Evolutionary conservation across 192 early-diverging fungal species (phyloP).

Genomic region (Allomyces macrogynus): DNA sequence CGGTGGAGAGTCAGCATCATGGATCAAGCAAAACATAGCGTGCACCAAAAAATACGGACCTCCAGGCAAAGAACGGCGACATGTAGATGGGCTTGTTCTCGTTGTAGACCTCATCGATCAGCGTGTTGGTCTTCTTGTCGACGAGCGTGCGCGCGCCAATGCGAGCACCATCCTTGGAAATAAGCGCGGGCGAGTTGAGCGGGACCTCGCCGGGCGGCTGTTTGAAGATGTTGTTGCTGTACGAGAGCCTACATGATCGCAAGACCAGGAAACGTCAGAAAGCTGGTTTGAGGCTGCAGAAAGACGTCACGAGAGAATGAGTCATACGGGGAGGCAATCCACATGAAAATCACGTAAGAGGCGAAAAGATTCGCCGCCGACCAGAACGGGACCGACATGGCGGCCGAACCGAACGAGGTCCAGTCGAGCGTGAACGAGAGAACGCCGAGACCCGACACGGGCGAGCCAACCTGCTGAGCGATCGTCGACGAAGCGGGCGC

Average conservation of each 20-base stretch:
- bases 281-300: too few species aligned
- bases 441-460: slow-evolving; percentile 35
- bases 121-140: slow-evolving; percentile 13
- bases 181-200: not conserved
- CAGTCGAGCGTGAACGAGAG: slow-evolving; percentile 55
- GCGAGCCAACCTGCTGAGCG: not conserved
- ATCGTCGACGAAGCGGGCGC: slow-evolving; percentile 7
- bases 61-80: slow-evolving; percentile 43
- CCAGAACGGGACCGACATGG: slow-evolving; percentile 44
- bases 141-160: slow-evolving; percentile 9
- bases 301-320: not conserved
- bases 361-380: slow-evolving; percentile 48
- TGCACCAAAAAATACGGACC: too few species aligned
- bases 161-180: not conserved
- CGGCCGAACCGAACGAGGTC: slow-evolving; percentile 36
- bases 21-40: too few species aligned
- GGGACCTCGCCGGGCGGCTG: not conserved
- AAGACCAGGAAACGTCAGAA: too few species aligned
- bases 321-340: slow-evolving; percentile 36
- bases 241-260: not conserved
- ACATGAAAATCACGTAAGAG: slow-evolving; percentile 51
- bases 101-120: slow-evolving; percentile 32
- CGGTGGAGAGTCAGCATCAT: too few species aligned
- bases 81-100: slow-evolving; percentile 42
- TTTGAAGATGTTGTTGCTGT: not conserved